A percentile compares a stretch with the other conserved stretches of the same genome.
phyloP scores from a whole-genome alignment of 2,329 filamentous ascomycete species.

The Penicillium sp. region DNA sequence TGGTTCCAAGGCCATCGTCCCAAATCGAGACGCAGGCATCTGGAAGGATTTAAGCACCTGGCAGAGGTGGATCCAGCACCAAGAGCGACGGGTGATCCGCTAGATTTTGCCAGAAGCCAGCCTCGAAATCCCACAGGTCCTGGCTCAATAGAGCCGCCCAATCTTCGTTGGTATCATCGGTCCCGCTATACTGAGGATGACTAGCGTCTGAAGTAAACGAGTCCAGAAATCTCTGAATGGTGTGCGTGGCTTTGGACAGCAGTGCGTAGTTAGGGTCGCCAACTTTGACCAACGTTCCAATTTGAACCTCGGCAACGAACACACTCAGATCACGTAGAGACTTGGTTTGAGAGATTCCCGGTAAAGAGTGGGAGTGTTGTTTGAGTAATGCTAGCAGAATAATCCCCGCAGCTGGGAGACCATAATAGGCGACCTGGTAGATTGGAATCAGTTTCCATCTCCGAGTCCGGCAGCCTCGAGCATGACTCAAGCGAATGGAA shows the following conservation, averaged over 20 bases:
- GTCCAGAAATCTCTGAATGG: constrained; percentile 23
- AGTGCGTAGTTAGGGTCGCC: constrained; percentile 23
- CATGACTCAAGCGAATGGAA: too few relatives aligned
- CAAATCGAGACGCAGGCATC: too few relatives aligned
- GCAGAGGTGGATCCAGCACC: constrained; percentile 18
- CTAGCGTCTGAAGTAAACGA: constrained; percentile 16
- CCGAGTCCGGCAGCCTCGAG: too few relatives aligned
- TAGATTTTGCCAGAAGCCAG: constrained; percentile 23
- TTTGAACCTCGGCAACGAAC: constrained; percentile 25
- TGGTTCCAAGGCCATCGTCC: too few relatives aligned
- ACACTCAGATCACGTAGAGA: constrained; percentile 23
- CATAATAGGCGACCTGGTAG: constrained; percentile 23
- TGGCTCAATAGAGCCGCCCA: constrained; percentile 19
- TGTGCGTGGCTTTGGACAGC: constrained; percentile 21
- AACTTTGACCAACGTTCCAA: constrained; percentile 20
- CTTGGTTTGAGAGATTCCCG: constrained; percentile 13
- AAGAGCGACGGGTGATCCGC: constrained; percentile 24
- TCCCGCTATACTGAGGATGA: constrained; percentile 4
- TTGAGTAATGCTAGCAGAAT: constrained; percentile 25
- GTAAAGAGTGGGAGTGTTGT: constrained; percentile 11
- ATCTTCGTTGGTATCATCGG: constrained; percentile 15
- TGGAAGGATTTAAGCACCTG: constrained; percentile 7
- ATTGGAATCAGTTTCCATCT: too few relatives aligned
- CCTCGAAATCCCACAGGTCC: constrained; percentile 24
- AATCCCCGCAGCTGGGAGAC: constrained; percentile 26